These are phyloP conservation scores for Simplicillium aogashimaense DNA, from an alignment of 2,329 filamentous ascomycete species.

Conservation along the genomic window DNA sequence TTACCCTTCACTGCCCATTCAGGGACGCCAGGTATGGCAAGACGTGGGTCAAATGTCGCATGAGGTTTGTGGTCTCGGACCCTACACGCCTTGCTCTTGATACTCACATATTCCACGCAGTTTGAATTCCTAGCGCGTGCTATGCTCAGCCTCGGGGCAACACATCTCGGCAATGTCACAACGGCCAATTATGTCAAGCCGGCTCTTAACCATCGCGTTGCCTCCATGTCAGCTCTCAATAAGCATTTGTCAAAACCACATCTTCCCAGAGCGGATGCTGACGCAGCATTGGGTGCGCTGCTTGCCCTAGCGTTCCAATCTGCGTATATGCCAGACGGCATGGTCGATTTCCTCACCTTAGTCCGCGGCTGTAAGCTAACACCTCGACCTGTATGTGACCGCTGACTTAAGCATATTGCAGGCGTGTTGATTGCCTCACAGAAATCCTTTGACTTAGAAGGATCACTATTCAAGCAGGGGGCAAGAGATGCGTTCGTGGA, in stretches of 20 bases:
- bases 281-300: slow-evolving; percentile 26
- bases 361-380: slow-evolving; percentile 22
- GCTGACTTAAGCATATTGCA: slow-evolving; percentile 2
- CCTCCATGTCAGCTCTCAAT: slow-evolving; percentile 25
- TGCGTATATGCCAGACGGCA: slow-evolving; percentile 26
- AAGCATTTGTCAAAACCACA: slow-evolving; percentile 16
- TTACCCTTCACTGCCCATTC: too few relatives aligned
- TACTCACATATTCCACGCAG: too few relatives aligned
- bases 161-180: slow-evolving; percentile 21
- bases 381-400: not conserved
- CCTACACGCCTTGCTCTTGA: too few relatives aligned
- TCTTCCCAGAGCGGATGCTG: slow-evolving; percentile 19
- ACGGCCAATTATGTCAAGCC: slow-evolving; percentile 12
- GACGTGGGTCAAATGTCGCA: too few relatives aligned
- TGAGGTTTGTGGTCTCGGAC: too few relatives aligned
- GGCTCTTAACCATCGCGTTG: slow-evolving; percentile 25
- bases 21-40: too few relatives aligned
- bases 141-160: slow-evolving; percentile 28
- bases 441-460: slow-evolving; percentile 9
- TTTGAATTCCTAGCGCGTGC: slow-evolving; percentile 28
- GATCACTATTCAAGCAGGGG: slow-evolving; percentile 15
- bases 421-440: slow-evolving; percentile 16
- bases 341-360: slow-evolving; percentile 29
- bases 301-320: slow-evolving; percentile 27
- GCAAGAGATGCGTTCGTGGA: slow-evolving; percentile 16